These are phyloP conservation scores for Phytomonas francai DNA, from an alignment of 208 protist species.

Conservation along the genomic window DNA sequence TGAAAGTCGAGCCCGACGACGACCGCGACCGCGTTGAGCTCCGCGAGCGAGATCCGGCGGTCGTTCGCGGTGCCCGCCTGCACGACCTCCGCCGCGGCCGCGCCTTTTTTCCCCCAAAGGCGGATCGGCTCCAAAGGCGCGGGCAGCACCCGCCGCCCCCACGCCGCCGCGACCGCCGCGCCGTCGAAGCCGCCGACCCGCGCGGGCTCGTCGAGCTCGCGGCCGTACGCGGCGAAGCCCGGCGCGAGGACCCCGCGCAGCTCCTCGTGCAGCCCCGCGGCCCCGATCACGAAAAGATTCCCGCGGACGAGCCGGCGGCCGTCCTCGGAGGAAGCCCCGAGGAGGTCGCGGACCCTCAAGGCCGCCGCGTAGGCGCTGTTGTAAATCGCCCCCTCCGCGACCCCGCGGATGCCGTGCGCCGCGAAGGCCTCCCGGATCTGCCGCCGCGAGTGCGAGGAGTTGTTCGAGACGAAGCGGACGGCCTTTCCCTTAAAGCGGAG, in stretches of 20 bases:
- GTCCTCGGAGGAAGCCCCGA: constrained; percentile 11
- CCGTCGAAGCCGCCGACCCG: constrained; percentile 30
- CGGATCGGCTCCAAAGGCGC: constrained; percentile 11
- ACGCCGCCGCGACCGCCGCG: constrained; percentile 18
- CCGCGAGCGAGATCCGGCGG: constrained; percentile 34
- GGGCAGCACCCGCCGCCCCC: constrained; percentile 28
- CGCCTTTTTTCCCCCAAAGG: no score
- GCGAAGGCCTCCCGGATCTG: constrained; percentile 24
- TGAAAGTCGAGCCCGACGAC: constrained; percentile 56
- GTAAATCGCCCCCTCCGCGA: constrained; percentile 36
- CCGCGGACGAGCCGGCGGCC: constrained; percentile 26
- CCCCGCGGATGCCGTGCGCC: constrained; percentile 33
- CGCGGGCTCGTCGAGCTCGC: constrained; percentile 50
- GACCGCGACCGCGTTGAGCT: constrained; percentile 51
- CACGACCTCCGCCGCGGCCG: no score
- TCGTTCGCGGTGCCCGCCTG: background rate
- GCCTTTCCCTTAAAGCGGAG: constrained; percentile 38
- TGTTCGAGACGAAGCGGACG: constrained; percentile 72
- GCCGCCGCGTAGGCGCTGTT: constrained; percentile 66
- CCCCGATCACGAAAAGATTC: constrained; percentile 66
- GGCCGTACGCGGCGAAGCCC: constrained; percentile 62
- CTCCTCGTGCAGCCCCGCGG: constrained; percentile 59
- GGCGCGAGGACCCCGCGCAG: constrained; percentile 44
- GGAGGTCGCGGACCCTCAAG: constrained; percentile 27
- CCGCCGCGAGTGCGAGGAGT: constrained; percentile 43